A percentile compares a stretch with the other conserved stretches of the same genome.
These are phyloP conservation scores for Melaleuca quinquenervia DNA, from an alignment of 345 rosid genomes.

Conservation along the genomic window DNA sequence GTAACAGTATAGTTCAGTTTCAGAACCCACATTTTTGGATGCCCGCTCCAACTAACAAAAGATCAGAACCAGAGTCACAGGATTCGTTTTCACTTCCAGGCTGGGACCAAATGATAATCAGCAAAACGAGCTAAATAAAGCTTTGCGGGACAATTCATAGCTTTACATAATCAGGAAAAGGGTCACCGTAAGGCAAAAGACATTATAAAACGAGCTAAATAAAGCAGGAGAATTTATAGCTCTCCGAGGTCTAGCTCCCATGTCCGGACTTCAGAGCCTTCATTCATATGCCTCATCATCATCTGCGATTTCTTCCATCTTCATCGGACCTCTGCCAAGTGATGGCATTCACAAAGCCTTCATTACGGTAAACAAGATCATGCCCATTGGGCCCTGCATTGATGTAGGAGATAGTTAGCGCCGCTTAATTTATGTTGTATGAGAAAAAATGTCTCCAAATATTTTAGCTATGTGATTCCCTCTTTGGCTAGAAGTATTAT, in stretches of 20 bases:
- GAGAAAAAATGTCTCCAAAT: neutral
- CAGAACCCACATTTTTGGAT: no score
- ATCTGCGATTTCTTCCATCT: constrained; percentile 55
- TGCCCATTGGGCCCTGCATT: constrained; percentile 36
- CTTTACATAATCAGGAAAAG: no score
- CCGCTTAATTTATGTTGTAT: neutral
- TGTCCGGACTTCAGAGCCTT: constrained; percentile 14
- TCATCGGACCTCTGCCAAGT: constrained; percentile 74
- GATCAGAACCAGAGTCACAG: no score
- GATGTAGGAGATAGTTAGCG: constrained; percentile 26
- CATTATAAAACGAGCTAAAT: no score
- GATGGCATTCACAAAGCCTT: constrained; percentile 62
- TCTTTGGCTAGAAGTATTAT: neutral
- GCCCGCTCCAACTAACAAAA: no score
- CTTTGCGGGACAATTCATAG: no score
- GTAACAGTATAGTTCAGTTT: no score
- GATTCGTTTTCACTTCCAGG: no score
- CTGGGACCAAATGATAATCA: no score
- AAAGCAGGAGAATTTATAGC: no score
- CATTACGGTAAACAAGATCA: constrained; percentile 39
- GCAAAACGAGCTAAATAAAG: no score
- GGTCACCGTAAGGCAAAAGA: no score
- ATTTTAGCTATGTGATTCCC: neutral
- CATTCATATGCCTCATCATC: constrained; percentile 50
- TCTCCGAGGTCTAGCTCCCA: constrained; percentile 25